Conservation (phyloP, 1,284 basidiomycete species). For the Ceratobasidium papillatum region DNA sequence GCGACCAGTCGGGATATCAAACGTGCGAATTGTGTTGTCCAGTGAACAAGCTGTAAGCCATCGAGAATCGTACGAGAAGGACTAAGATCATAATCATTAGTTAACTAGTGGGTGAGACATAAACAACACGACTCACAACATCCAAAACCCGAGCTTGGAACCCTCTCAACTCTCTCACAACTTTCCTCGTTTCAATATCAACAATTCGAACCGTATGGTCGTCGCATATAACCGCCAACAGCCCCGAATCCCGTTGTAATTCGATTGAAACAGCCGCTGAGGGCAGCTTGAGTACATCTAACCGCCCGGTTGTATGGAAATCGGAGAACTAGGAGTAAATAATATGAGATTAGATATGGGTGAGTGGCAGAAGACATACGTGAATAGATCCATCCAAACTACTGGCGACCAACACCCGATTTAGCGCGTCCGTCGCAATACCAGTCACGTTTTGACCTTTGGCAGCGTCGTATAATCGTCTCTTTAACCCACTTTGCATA, state of each 20-base stretch:
- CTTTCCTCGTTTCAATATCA: constrained; percentile 88
- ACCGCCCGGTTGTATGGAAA: constrained; percentile 83
- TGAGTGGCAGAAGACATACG: constrained; percentile 59
- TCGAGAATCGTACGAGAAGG: constrained; percentile 92
- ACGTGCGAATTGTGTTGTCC: constrained; percentile 93
- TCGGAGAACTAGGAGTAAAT: constrained; percentile 84
- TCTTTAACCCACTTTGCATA: constrained; percentile 91
- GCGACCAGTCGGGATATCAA: constrained; percentile 92
- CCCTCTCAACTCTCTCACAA: constrained; percentile 88
- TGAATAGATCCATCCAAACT: constrained; percentile 90
- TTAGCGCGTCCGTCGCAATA: constrained; percentile 86
- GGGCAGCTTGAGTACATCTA: constrained; percentile 72
- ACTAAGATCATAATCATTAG: constrained; percentile 56
- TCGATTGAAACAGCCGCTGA: constrained; percentile 75
- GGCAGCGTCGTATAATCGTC: constrained; percentile 78
- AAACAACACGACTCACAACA: constrained; percentile 63
- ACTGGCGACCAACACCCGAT: constrained; percentile 80
- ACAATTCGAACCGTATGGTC: constrained; percentile 85
- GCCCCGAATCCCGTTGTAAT: constrained; percentile 84
- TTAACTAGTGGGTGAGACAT: not conserved
- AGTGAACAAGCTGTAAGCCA: constrained; percentile 91
- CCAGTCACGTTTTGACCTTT: constrained; percentile 74
- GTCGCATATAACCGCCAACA: constrained; percentile 87
- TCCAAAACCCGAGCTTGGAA: constrained; percentile 85
- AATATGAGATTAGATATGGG: not conserved